Percentiles rank a stretch among this genome's conserved stretches.
Evolutionary conservation across 2,329 filamentous ascomycete genomes (phyloP).

Genomic region (Calonectria fujianensis): DNA sequence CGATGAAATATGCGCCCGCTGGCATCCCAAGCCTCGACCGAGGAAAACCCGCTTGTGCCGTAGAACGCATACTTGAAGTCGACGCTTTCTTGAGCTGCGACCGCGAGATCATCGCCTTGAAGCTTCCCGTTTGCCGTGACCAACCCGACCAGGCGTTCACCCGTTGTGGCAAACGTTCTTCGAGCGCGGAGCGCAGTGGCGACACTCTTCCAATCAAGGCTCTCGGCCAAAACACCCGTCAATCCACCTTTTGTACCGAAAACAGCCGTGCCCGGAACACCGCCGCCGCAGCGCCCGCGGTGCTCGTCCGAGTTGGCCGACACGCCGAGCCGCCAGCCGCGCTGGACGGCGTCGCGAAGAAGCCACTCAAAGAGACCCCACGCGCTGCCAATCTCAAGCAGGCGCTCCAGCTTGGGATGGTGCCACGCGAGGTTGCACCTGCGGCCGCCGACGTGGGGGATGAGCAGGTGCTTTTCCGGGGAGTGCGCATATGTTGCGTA

Average conservation of each 20-base stretch:
- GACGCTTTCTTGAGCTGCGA: conserved; percentile 40
- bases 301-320: conserved; percentile 61
- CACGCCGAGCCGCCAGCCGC: conserved; percentile 60
- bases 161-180: conserved; percentile 57
- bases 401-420: conserved; percentile 59
- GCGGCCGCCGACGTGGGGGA: conserved; percentile 61
- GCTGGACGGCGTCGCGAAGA: conserved; percentile 54
- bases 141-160: conserved; percentile 55
- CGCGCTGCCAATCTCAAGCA: conserved; percentile 60
- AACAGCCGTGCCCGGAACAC: conserved; percentile 48
- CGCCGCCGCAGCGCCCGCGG: conserved; percentile 60
- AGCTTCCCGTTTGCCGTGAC: conserved; percentile 45
- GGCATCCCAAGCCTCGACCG: conserved; percentile 56
- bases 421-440: conserved; percentile 61
- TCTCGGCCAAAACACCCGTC: conserved; percentile 52
- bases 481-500: conserved; percentile 61
- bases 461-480: conserved; percentile 57
- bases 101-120: conserved; percentile 54
- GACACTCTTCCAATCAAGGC: conserved; percentile 37
- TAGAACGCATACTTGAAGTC: conserved; percentile 52
- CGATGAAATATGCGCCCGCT: conserved; percentile 53
- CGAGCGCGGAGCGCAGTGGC: conserved; percentile 53
- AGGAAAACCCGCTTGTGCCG: conserved; percentile 53
- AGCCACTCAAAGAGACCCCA: conserved; percentile 62
- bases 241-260: conserved; percentile 29